A percentile compares a stretch with the other conserved stretches of the same genome.
Conservation (phyloP, 495 filamentous ascomycete species). For the Neurospora intermedia region DNA sequence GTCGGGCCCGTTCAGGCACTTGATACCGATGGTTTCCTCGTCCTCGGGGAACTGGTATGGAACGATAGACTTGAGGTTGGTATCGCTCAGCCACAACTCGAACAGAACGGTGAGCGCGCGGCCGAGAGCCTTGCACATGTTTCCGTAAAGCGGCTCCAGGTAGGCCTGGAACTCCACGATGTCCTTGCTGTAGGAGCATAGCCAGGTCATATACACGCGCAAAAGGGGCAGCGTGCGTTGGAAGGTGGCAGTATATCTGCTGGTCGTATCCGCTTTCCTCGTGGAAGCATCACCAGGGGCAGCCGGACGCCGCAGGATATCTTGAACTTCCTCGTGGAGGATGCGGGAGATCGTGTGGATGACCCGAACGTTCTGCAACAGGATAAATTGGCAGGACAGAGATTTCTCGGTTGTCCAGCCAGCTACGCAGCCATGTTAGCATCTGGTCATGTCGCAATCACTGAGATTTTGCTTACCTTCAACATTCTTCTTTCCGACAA, state of each 20-base stretch:
- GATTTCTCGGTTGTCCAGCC: constrained; percentile 30
- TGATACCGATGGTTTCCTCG: constrained; percentile 30
- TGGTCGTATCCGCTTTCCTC: background rate
- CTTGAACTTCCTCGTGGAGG: constrained; percentile 31
- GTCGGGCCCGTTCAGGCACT: constrained; percentile 24
- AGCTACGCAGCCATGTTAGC: constrained; percentile 16
- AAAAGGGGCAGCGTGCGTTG: constrained; percentile 23
- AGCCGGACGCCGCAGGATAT: constrained; percentile 10
- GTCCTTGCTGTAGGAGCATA: constrained; percentile 27
- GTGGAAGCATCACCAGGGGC: background rate
- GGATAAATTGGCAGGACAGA: constrained; percentile 57
- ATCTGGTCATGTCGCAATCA: background rate
- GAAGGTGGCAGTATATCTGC: constrained; percentile 19
- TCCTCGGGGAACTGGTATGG: constrained; percentile 29
- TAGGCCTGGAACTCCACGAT: constrained; percentile 26
- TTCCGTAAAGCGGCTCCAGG: constrained; percentile 31
- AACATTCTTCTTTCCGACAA: constrained; percentile 51
- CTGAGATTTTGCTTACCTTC: constrained; percentile 38
- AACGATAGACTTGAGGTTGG: constrained; percentile 19
- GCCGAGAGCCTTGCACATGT: constrained; percentile 27
- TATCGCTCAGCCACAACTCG: constrained; percentile 16
- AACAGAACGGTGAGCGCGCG: constrained; percentile 25
- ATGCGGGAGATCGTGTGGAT: constrained; percentile 68
- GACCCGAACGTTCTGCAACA: constrained; percentile 72
- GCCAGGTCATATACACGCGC: constrained; percentile 36